Evolutionary conservation across 2,329 filamentous ascomycete genomes (phyloP).

Genomic region (Neofusicoccum parvum): DNA sequence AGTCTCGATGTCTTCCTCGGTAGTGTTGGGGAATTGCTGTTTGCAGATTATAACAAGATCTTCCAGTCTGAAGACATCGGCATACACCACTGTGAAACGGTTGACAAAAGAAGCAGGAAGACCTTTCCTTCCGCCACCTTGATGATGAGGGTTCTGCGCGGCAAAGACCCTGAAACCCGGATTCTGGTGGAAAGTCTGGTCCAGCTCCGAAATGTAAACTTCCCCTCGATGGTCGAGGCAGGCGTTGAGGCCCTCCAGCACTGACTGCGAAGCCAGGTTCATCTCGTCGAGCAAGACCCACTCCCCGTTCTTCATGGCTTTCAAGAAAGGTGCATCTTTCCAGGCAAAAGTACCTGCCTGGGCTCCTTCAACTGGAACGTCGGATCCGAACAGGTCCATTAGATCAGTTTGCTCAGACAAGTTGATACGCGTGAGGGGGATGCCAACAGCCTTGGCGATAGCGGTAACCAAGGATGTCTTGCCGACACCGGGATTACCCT

Average conservation of each 20-base stretch:
- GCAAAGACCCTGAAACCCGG: slow-evolving; percentile 92
- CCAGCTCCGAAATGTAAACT: slow-evolving; percentile 91
- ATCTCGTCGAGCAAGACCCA: slow-evolving; percentile 99
- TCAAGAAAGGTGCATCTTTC: slow-evolving; percentile 92
- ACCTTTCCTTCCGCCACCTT: slow-evolving; percentile 93
- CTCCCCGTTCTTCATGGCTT: slow-evolving; percentile 93
- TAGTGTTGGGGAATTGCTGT: slow-evolving; percentile 71
- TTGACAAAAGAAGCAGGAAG: slow-evolving; percentile 96
- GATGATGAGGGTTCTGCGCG: slow-evolving; percentile 95
- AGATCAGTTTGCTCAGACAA: slow-evolving; percentile 96
- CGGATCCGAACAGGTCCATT: slow-evolving; percentile 95
- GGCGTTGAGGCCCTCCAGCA: slow-evolving; percentile 93
- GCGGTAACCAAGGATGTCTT: slow-evolving; percentile 94
- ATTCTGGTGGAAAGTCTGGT: slow-evolving; percentile 90
- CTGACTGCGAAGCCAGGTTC: slow-evolving; percentile 96
- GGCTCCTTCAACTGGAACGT: slow-evolving; percentile 92
- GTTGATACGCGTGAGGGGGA: slow-evolving; percentile 89
- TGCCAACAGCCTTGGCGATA: slow-evolving; percentile 76
- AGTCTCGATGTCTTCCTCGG: slow-evolving; percentile 60
- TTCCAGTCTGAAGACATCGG: slow-evolving; percentile 80
- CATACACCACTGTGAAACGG: slow-evolving; percentile 96
- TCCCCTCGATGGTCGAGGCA: slow-evolving; percentile 96
- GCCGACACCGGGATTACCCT: slow-evolving; percentile 96
- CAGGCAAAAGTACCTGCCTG: slow-evolving; percentile 89
- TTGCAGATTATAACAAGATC: slow-evolving; percentile 82